Base-by-base conservation (phyloP, 805 yeast species). In the Candida sakaeoensis region DNA sequence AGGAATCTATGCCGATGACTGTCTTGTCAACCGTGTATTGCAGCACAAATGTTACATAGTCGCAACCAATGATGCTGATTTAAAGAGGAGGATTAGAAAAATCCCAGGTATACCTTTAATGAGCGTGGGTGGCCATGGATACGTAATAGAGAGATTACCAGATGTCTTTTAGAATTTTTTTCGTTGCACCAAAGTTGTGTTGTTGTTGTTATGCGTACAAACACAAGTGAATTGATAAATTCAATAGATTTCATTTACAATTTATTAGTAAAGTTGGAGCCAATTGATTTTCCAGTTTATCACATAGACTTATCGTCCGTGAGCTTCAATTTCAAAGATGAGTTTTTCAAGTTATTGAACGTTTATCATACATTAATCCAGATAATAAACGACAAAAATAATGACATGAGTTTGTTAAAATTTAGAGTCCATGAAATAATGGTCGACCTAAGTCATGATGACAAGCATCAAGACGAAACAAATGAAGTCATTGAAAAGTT, bases 1-100 rank as follows among this genome's bases (percentile, higher is more conserved):
- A 52, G 99, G 99, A 22, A 91, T 96, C 0, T 93, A 93, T 70
- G 99, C 99, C 21, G 99, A 93, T 79, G 99, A 93, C 63, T 93
- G 99, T 62, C 60, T 93, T 7, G 98, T 93, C 13, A 81, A 85
- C 58, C 74, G 99, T 52, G 95, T 93, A 5, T 75, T 91, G 60
- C 97, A 91, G 56, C 98, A 93, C 66, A 93, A 93, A 60, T 93
- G 99, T 64, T 93, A 80, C 55, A 90, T 93, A 41, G 97, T 93
- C 26, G 99, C 99, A 36, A 91, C 98, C 1, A 93, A 91, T 59
- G 99, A 93, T 80, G 97, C 96, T 10, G 98, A 91, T 53, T 70
- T 93, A 58, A 93, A 93, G 59, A 80, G 96, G 55, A 77, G 99
- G 61, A 77, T 93, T 23, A 78, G 99, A 67, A 93, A 93, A 62